Evolutionary conservation across 495 filamentous ascomycete genomes (phyloP), one percentile per base, ranked within the genome.

Genomic region (Penicillium salamii): DNA sequence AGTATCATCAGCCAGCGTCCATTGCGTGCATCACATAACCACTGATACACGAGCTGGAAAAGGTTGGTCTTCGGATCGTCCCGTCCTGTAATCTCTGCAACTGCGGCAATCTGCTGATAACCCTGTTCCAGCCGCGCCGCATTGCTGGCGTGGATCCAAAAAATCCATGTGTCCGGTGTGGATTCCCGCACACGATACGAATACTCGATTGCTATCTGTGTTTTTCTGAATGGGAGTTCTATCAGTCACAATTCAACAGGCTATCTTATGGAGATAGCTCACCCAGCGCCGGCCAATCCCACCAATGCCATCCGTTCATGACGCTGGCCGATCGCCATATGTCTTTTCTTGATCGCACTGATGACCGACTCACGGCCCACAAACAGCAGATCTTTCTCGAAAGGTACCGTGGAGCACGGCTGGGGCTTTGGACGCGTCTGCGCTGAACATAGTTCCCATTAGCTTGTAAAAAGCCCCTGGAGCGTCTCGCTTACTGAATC

Each of bases 201-300:
- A 48, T 72, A 75, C 48, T 76, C 71, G 32, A 83, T 71, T 3
- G 78, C 78, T 37, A 80, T 69, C 46, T 81, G 75, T 1, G 75
- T 74, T 63, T 81, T 82, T 9, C 74, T 34, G 5, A 34, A 1
- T 2, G 32, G 32, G 13, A 15, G 32, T 34, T 14, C 1, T 1
- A 38, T 38, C 12, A 38, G 35, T 38, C n/a, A 5, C 5, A 19
- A 21, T 21, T 21, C 18, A 9, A 21, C 6, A 21, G 18, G 35
- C 35, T 38, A 5, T 21, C 18, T 13, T 12, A 38, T 21, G 14
- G 35, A 12, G 35, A 38, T 15, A 38, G 17, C 35, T 38, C 0
- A 38, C 35, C 35, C 18, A 38, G 21, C 35, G 9, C 35, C 35
- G 35, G 35, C 35, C 7, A 38, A 21, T 0, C 35, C 35, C 18